These are phyloP conservation scores for Diaporthe citrichinensis DNA, from an alignment of 2,329 filamentous ascomycete genomes.

Conservation along the genomic window DNA sequence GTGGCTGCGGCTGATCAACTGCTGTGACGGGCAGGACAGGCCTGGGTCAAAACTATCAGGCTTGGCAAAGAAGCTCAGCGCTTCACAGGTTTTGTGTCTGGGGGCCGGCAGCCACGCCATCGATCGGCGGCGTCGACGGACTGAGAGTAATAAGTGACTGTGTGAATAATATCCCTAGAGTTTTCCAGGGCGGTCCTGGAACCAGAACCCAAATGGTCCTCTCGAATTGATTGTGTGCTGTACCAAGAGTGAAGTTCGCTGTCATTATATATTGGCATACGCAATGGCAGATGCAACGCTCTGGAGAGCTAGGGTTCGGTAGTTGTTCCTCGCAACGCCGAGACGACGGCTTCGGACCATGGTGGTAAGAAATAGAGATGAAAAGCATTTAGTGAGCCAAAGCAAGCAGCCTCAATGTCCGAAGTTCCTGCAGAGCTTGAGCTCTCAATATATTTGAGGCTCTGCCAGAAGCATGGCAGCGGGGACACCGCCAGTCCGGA, in stretches of 20 bases:
- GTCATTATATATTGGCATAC: conserved; percentile 4
- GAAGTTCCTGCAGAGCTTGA: conserved; percentile 14
- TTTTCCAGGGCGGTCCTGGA: not conserved
- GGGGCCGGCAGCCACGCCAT: conserved; percentile 8
- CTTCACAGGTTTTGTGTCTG: conserved; percentile 7
- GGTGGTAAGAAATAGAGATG: not conserved
- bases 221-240: not conserved
- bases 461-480: conserved; percentile 2
- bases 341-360: not conserved
- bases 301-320: not conserved
- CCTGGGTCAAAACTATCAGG: not conserved
- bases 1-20: conserved; percentile 16
- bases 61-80: conserved; percentile 28
- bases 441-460: conserved; percentile 26
- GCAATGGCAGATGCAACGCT: conserved; percentile 14
- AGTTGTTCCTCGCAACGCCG: not conserved
- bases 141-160: not conserved
- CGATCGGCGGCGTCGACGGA: not conserved
- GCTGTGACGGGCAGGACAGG: conserved; percentile 7
- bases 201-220: not conserved
- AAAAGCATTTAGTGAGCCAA: not conserved
- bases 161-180: not conserved
- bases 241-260: not conserved
- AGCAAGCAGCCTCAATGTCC: not conserved
- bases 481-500: conserved; percentile 14